Conservation (phyloP, 805 yeast genomes). For the Yamadazyma sp. region DNA sequence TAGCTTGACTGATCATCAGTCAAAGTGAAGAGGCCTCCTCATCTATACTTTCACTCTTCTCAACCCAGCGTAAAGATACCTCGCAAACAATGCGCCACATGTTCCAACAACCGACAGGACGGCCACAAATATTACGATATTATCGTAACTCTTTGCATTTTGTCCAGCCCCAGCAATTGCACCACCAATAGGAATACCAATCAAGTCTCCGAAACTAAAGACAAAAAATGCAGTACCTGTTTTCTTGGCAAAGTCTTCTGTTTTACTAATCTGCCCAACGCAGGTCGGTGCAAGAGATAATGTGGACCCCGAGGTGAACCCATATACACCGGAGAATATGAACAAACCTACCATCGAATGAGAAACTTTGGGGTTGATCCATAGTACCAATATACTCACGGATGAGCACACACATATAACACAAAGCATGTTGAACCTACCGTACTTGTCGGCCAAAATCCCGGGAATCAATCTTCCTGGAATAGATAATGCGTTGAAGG, state of each 20-base stretch:
- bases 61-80: conserved; percentile 24
- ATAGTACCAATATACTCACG: conserved; percentile 21
- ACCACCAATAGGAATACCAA: conserved; percentile 32
- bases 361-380: conserved; percentile 26
- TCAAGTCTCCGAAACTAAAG: conserved; percentile 27
- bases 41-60: conserved; percentile 10
- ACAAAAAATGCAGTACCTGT: conserved; percentile 30
- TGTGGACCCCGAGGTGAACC: conserved; percentile 30
- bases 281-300: conserved; percentile 25
- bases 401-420: conserved; percentile 16
- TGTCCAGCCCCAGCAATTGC: conserved; percentile 21
- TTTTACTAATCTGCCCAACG: conserved; percentile 26
- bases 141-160: conserved; percentile 15
- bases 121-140: conserved; percentile 26
- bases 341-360: conserved; percentile 24
- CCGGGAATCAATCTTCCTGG: conserved; percentile 29
- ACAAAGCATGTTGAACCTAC: conserved; percentile 26
- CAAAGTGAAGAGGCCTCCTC: not conserved
- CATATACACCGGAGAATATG: conserved; percentile 26
- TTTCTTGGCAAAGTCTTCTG: conserved; percentile 26
- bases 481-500: conserved; percentile 26
- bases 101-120: conserved; percentile 22
- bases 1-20: too few relatives aligned
- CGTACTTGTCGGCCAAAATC: conserved; percentile 25
- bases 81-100: conserved; percentile 19